These are phyloP conservation scores for Lasiodiplodia hormozganensis DNA, from an alignment of 2,329 filamentous ascomycete species.

Conservation along the genomic window DNA sequence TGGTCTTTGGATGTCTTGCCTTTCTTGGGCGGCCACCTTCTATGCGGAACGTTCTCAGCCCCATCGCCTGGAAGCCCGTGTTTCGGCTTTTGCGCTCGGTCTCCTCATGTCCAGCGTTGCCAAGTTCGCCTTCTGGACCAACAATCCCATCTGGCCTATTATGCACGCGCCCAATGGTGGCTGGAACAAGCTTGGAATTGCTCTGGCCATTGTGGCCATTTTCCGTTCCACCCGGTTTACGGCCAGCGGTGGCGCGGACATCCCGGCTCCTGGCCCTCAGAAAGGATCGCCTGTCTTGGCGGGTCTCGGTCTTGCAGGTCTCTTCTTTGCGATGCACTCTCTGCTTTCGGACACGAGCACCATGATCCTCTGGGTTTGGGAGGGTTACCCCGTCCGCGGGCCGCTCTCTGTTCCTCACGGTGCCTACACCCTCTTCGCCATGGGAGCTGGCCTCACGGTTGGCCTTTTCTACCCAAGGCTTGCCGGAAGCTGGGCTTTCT, in stretches of 20 bases:
- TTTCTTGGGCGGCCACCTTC: slow-evolving; percentile 84
- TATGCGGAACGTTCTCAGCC: slow-evolving; percentile 78
- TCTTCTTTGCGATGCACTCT: slow-evolving; percentile 90
- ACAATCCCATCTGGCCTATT: slow-evolving; percentile 96
- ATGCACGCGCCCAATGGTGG: slow-evolving; percentile 90
- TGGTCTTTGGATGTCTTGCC: slow-evolving; percentile 77
- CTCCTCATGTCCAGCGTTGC: slow-evolving; percentile 84
- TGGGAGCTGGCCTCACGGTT: slow-evolving; percentile 79
- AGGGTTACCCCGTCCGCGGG: slow-evolving; percentile 89
- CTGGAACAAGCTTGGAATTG: slow-evolving; percentile 84
- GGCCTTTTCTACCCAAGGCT: slow-evolving; percentile 77
- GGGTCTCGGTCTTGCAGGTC: slow-evolving; percentile 78
- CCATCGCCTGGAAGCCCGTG: slow-evolving; percentile 78
- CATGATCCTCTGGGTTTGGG: slow-evolving; percentile 99
- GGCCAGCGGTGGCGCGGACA: slow-evolving; percentile 53
- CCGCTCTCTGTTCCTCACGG: slow-evolving; percentile 91
- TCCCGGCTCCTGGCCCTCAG: slow-evolving; percentile 61
- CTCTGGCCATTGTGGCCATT: slow-evolving; percentile 76
- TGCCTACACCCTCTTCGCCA: slow-evolving; percentile 82
- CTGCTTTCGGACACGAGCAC: slow-evolving; percentile 96
- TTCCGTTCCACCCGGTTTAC: slow-evolving; percentile 75
- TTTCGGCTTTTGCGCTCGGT: slow-evolving; percentile 81
- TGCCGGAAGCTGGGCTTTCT: slow-evolving; percentile 79
- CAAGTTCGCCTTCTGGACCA: slow-evolving; percentile 93
- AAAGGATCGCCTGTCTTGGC: slow-evolving; percentile 74